Evolutionary conservation across 2,329 filamentous ascomycete genomes (phyloP).

Genomic region (Ceratocystis diversiconidia): DNA sequence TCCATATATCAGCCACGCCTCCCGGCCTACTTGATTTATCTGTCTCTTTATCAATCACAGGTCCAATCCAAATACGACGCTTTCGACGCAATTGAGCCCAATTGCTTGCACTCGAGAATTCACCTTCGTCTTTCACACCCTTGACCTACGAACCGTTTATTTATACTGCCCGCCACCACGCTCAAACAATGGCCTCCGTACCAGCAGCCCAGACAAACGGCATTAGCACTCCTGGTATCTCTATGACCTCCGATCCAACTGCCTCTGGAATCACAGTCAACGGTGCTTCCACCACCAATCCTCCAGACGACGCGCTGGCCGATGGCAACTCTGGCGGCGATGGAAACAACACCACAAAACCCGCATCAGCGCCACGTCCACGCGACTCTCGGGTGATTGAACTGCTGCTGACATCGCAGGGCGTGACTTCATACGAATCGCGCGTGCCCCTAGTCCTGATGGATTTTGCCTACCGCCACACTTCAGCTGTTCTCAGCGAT

Average conservation of each 20-base stretch:
- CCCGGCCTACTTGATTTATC: not conserved
- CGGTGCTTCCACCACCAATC: conserved; percentile 18
- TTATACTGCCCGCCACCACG: not conserved
- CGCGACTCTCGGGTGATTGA: conserved; percentile 70
- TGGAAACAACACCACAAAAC: conserved; percentile 22
- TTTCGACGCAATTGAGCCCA: too few species aligned
- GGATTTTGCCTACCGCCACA: conserved; percentile 78
- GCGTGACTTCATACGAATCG: conserved; percentile 66
- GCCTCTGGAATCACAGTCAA: conserved; percentile 18
- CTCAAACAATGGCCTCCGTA: conserved; percentile 13
- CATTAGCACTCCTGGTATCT: conserved; percentile 29
- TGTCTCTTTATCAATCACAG: too few species aligned
- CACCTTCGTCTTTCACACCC: not conserved
- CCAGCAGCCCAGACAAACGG: conserved; percentile 37
- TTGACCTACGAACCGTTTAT: not conserved
- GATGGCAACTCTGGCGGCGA: conserved; percentile 13
- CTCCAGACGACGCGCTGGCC: not conserved
- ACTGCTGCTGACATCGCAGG: conserved; percentile 63
- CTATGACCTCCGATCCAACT: conserved; percentile 12
- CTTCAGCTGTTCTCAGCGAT: conserved; percentile 55
- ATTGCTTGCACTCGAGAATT: too few species aligned
- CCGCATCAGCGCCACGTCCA: conserved; percentile 42
- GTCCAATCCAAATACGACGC: too few species aligned
- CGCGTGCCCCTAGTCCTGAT: conserved; percentile 71
- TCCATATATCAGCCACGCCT: not conserved